phyloP scores from a whole-genome alignment of 1,284 basidiomycete species.

The Apiotrichum sp. region DNA sequence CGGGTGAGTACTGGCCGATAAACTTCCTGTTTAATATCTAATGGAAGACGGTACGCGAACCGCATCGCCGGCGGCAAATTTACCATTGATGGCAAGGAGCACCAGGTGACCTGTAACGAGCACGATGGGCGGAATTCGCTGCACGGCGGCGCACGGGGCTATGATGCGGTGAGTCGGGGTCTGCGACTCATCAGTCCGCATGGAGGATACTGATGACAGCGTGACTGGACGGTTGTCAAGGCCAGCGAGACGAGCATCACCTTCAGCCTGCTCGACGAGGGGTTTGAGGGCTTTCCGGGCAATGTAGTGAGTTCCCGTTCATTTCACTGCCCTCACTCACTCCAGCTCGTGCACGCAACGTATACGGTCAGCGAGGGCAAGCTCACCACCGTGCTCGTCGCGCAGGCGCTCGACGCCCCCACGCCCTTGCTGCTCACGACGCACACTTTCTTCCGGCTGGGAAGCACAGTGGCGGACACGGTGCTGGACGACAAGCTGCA shows the following conservation, averaged over 20 bases:
- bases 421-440: slow-evolving; percentile 36
- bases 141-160: slow-evolving; percentile 21
- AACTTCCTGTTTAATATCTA: too few relatives aligned
- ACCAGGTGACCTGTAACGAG: slow-evolving; percentile 27
- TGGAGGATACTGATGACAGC: background rate
- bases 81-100: slow-evolving; percentile 19
- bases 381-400: slow-evolving; percentile 10
- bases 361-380: slow-evolving; percentile 20
- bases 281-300: slow-evolving; percentile 32
- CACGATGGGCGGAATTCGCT: slow-evolving; percentile 25
- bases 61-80: slow-evolving; percentile 33
- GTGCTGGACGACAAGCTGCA: slow-evolving; percentile 29
- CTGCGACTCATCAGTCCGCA: background rate
- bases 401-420: slow-evolving; percentile 14
- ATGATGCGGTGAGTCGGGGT: slow-evolving; percentile 21
- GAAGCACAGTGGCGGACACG: slow-evolving; percentile 15
- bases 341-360: slow-evolving; percentile 23
- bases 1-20: slow-evolving; percentile 13
- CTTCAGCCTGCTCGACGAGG: slow-evolving; percentile 17
- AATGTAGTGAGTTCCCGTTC: slow-evolving; percentile 33
- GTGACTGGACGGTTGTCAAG: slow-evolving; percentile 18
- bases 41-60: slow-evolving; percentile 30
- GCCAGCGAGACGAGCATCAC: slow-evolving; percentile 10
- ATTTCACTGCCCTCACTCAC: background rate
- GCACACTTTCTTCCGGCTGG: slow-evolving; percentile 38